These are phyloP conservation scores for Fonsecaea monophora DNA, from an alignment of 2,329 filamentous ascomycete genomes.

Conservation along the genomic window DNA sequence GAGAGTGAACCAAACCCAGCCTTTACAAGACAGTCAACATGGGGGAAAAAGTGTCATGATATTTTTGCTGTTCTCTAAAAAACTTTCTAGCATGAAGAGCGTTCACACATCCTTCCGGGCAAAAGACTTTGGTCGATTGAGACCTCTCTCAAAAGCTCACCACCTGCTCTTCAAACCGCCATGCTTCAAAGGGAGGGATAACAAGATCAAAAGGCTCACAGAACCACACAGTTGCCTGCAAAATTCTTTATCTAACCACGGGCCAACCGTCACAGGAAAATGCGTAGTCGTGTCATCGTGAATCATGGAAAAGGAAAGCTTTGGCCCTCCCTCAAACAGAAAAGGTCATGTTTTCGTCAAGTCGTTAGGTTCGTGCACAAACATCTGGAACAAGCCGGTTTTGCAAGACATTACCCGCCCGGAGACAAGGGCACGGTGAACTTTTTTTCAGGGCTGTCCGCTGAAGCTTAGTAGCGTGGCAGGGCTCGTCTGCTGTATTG, in stretches of 20 bases:
- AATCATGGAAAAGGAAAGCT: slow-evolving; percentile 23
- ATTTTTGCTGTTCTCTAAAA: slow-evolving; percentile 18
- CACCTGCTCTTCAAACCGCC: slow-evolving; percentile 25
- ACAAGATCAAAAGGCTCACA: slow-evolving; percentile 10
- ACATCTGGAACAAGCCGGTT: slow-evolving; percentile 1
- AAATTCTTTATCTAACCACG: slow-evolving; percentile 31
- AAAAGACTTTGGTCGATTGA: slow-evolving; percentile 1
- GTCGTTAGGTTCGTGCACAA: slow-evolving; percentile 27
- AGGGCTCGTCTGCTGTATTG: slow-evolving; percentile 22
- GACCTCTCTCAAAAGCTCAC: slow-evolving; percentile 14
- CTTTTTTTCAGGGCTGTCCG: slow-evolving; percentile 9
- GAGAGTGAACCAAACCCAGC: background rate
- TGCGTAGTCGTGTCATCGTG: slow-evolving; percentile 26
- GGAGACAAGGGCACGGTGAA: background rate
- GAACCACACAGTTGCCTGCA: slow-evolving; percentile 35
- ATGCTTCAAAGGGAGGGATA: slow-evolving; percentile 24
- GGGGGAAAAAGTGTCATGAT: slow-evolving; percentile 5
- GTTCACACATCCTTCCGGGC: slow-evolving; percentile 33
- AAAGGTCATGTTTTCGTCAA: slow-evolving; percentile 25
- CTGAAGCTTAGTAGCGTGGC: slow-evolving; percentile 27
- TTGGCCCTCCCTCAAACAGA: background rate
- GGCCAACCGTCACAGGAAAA: slow-evolving; percentile 21
- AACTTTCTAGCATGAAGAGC: slow-evolving; percentile 27
- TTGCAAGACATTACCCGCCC: background rate
- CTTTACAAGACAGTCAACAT: background rate